Base-by-base conservation (phyloP, 2,329 filamentous ascomycete genomes). In the Hansfordia pulvinata region DNA sequence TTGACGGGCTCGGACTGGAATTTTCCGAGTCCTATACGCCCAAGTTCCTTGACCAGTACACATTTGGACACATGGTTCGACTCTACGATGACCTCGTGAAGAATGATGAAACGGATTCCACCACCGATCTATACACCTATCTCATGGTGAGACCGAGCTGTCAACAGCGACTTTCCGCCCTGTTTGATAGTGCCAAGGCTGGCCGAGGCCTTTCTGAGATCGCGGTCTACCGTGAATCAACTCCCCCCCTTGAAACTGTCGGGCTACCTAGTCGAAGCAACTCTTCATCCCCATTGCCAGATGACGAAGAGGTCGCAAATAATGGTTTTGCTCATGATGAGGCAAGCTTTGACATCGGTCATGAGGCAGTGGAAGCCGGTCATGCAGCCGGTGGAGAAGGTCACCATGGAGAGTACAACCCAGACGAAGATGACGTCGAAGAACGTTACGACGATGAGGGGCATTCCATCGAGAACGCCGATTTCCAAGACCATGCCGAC, bases 131-230 rank as follows among this genome's bases (percentile, higher is more conserved):
- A 7, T 45, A 44, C 29, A 43, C 36, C n/a, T 43, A 43, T 32
- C 37, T 50, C n/a, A 40, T 41, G 30, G 38, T 50, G 33, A 46
- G 35, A 31, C 47, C 47, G 17, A 46, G 40, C 19, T 49, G 46
- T 26, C 38, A 23, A 17, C 43, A 47, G 29, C 46, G 47, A 10
- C 39, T 49, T 28, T 35, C 42, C 33, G 47, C 47, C 8, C 36
- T 50, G 11, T 29, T 38, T 23, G 46, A 47, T 11, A 47, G 43
- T 20, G 47, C 46, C 17, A 40, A 38, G 11, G 33, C 43, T 9
- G 47, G 47, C 17, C 39, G 44, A 29, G 43, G 47, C 16, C 30
- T 48, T 12, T 45, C 43, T 17, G 44, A 49, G 30, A 35, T 50
- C 21, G 47, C 42, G 17, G 32, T 47, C 8, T 50, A 47, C 34